These are phyloP conservation scores for Begonia masoniana DNA, from an alignment of 306 rosid genomes.

Conservation along the genomic window DNA sequence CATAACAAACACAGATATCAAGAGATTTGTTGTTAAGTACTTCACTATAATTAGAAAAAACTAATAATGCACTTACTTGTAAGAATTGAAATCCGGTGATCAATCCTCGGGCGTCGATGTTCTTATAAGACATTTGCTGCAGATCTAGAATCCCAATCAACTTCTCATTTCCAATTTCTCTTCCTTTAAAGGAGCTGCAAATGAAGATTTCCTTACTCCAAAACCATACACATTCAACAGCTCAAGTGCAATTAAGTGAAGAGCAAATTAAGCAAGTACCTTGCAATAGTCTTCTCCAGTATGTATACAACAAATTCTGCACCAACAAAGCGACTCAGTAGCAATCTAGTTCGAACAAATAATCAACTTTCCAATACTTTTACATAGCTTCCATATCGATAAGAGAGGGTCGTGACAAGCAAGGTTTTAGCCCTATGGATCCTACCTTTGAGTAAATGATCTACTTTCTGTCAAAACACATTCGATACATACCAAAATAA, in stretches of 20 bases:
- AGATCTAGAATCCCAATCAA: slow-evolving; percentile 66
- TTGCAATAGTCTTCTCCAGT: slow-evolving; percentile 72
- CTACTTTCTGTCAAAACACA: too few relatives aligned
- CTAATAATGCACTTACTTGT: slow-evolving; percentile 32
- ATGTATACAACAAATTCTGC: slow-evolving; percentile 65
- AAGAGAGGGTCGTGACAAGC: too few relatives aligned
- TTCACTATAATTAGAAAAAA: too few relatives aligned
- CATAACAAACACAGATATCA: too few relatives aligned
- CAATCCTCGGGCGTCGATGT: slow-evolving; percentile 64
- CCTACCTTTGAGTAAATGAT: too few relatives aligned
- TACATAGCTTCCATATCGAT: too few relatives aligned
- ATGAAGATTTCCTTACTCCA: slow-evolving; percentile 4
- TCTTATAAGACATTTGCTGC: slow-evolving; percentile 42
- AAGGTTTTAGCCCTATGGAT: too few relatives aligned
- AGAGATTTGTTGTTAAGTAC: too few relatives aligned
- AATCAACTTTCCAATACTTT: too few relatives aligned
- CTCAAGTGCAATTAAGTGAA: too few relatives aligned
- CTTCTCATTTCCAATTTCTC: slow-evolving; percentile 77
- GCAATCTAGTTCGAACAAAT: slow-evolving; percentile 9
- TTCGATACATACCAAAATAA: too few relatives aligned
- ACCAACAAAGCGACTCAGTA: slow-evolving; percentile 6
- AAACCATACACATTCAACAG: not conserved
- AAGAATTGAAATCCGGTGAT: slow-evolving; percentile 82
- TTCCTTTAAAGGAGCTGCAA: slow-evolving; percentile 56
- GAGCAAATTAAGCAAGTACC: slow-evolving; percentile 32